Base-by-base conservation (phyloP, 2,329 filamentous ascomycete species). In the Nemania sp. region DNA sequence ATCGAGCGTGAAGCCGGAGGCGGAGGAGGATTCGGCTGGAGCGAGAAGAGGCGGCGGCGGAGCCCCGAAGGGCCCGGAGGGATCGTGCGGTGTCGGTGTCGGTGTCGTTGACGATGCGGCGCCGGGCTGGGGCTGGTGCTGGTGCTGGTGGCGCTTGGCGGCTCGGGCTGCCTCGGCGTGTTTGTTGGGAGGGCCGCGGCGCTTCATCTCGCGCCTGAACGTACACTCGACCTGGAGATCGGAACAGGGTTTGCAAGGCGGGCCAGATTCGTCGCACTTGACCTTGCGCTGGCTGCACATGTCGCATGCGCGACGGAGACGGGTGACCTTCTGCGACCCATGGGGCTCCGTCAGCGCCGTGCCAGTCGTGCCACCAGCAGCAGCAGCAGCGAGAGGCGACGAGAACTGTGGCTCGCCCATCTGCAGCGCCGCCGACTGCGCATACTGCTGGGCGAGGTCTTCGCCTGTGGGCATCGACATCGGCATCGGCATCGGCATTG, bases 221-320 rank as follows among this genome's bases (percentile, higher is more conserved):
- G 80, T 84, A 67, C 81, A 84, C 46, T 81, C 77, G 45, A 84
- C 80, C 20, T 77, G 75, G 15, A 84, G 78, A 50, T 83, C 80
- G 54, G 73, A 70, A 60, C 81, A 84, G 3, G 81, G 80, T 22
- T 76, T 76, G 62, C 81, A 84, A 1, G 81, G 81, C n/a, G 80
- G 75, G 19, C 77, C 74, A 33, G 74, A 71, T 57, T 82, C 80
- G 64, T 83, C 80, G 67, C 81, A 84, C 70, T 84, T 84, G 39
- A 84, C 81, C 57, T 84, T 84, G 52, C 81, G 79, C 68, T 80
- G 78, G 54, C 81, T 83, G 66, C 81, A 84, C 75, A 84, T 80
- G 60, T 84, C 81, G 61, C 81, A 84, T 12, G 81, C 81, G 44
- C 81, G 77, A 54, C 81, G 75, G 26, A 84, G 73, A 6, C 81